Evolutionary conservation across 768 basidiomycete species (phyloP), one percentile per base, ranked within the genome.

Genomic region (Pholiota conissans): DNA sequence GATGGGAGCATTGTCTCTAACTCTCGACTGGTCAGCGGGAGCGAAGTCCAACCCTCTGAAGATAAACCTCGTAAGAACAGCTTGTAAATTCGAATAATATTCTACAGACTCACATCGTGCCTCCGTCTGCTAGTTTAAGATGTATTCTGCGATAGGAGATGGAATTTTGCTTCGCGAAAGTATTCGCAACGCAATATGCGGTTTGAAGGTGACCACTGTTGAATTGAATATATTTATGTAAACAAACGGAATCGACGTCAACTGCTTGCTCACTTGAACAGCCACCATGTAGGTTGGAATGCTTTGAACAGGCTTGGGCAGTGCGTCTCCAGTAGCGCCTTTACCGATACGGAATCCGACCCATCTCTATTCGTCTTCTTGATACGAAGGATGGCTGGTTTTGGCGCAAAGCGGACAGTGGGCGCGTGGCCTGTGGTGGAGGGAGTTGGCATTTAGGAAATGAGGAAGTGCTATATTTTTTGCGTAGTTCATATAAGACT

Each of bases 1-100:
- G 52, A 86, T 78, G 2, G 82, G 82, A 1, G 76, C 66, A 60
- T 79, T 73, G 16, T 76, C 73, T 45, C 62, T 63, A 16, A 76
- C 49, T 3, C 60, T 55, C 5, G 72, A 66, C 35, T 66, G 64
- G 55, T 79, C 76, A 11, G 73, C 64, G 5, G 82, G 83, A 26
- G 85, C 79, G 63, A 86, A 84, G 68, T 89, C 86, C 8, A 89
- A 67, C 11, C 85, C 86, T 46, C 86, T 88, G 60, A 5, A 58
- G 20, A 46, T 5, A 8, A 1, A 18, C 9, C 6, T n/a, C n/a
- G n/a, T n/a, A n/a, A n/a, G n/a, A n/a, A n/a, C n/a, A n/a, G n/a
- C n/a, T n/a, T n/a, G 29, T 34, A 28, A 6, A 8, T 50, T 39
- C 30, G 30, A 49, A 64, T 39, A 27, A 32, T 45, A 55, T 39